Conservation (phyloP, 345 rosid genomes). For the Arabis hirsuta region DNA sequence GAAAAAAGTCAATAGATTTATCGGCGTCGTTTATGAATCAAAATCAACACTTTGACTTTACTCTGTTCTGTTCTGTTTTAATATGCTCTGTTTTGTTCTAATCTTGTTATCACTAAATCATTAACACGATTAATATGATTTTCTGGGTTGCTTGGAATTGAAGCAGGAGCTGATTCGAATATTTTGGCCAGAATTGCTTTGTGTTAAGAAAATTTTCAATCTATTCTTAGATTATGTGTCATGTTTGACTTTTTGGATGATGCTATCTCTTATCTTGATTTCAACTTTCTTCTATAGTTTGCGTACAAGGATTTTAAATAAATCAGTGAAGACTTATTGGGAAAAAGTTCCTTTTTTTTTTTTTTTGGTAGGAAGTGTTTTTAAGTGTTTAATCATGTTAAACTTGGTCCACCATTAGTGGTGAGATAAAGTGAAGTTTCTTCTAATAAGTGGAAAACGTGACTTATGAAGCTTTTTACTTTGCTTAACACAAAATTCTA, state of each 20-base stretch:
- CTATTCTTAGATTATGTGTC: conserved; percentile 11
- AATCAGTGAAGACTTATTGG: background rate
- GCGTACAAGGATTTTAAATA: conserved; percentile 32
- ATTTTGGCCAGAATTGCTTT: conserved; percentile 3
- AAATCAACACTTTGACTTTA: conserved; percentile 25
- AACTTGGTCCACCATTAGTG: conserved; percentile 38
- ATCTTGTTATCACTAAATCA: conserved; percentile 4
- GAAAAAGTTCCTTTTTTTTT: background rate
- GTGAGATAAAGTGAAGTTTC: conserved; percentile 27
- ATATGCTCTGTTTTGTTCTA: conserved; percentile 8
- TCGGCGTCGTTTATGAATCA: conserved; percentile 30
- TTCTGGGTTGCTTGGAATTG: conserved; percentile 30
- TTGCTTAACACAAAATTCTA: conserved; percentile 2
- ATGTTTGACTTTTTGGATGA: conserved; percentile 28
- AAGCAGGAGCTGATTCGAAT: conserved; percentile 33
- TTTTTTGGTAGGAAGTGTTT: conserved; percentile 3
- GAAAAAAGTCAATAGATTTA: conserved; percentile 8
- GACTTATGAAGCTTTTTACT: conserved; percentile 4
- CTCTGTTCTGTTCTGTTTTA: conserved; percentile 14
- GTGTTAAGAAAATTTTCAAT: background rate
- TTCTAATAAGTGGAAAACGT: conserved; percentile 42
- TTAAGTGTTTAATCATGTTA: conserved; percentile 21
- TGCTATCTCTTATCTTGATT: conserved; percentile 7
- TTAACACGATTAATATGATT: conserved; percentile 14
- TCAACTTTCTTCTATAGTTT: conserved; percentile 30